These are phyloP conservation scores for Ulmus americana DNA, from an alignment of 331 rosid genomes.

Conservation along the genomic window DNA sequence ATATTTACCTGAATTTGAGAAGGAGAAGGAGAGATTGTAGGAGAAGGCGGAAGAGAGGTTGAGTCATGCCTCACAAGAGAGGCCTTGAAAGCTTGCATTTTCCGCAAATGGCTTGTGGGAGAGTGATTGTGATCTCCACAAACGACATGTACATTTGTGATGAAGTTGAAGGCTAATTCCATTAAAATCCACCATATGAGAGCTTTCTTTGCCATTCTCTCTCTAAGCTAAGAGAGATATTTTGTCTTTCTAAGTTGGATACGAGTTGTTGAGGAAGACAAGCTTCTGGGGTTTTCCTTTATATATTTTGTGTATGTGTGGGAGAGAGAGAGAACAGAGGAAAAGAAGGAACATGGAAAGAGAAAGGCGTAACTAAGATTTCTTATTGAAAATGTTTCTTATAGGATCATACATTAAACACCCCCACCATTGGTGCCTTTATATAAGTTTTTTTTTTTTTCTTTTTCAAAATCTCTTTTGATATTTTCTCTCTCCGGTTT, in stretches of 20 bases:
- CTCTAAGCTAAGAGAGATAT: slow-evolving; percentile 1
- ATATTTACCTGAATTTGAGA: slow-evolving; percentile 27
- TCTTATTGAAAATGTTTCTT: slow-evolving; percentile 25
- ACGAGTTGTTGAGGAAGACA: slow-evolving; percentile 22
- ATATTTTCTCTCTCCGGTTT: not conserved
- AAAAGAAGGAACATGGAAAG: slow-evolving; percentile 36
- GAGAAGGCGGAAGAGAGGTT: slow-evolving; percentile 25
- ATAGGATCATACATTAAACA: slow-evolving; percentile 34
- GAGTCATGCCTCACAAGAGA: slow-evolving; percentile 35
- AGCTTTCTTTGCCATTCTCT: slow-evolving; percentile 24
- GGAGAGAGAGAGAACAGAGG: slow-evolving; percentile 11
- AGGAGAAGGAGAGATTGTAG: slow-evolving; percentile 33
- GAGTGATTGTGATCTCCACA: slow-evolving; percentile 14
- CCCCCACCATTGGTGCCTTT: slow-evolving; percentile 18
- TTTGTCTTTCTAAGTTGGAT: slow-evolving; percentile 13
- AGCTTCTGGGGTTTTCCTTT: not conserved
- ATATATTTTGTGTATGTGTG: slow-evolving; percentile 14
- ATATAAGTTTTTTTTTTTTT: not conserved
- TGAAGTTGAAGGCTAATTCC: slow-evolving; percentile 25
- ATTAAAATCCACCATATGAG: slow-evolving; percentile 14
- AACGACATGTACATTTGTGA: slow-evolving; percentile 13
- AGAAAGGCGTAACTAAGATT: slow-evolving; percentile 44
- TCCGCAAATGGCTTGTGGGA: slow-evolving; percentile 23
- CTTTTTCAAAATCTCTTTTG: not conserved
- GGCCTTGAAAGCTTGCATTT: slow-evolving; percentile 37